A percentile compares a stretch with the other conserved stretches of the same genome.
Conservation (phyloP, 257 asterid genomes). For the Scutellaria galericulata region DNA sequence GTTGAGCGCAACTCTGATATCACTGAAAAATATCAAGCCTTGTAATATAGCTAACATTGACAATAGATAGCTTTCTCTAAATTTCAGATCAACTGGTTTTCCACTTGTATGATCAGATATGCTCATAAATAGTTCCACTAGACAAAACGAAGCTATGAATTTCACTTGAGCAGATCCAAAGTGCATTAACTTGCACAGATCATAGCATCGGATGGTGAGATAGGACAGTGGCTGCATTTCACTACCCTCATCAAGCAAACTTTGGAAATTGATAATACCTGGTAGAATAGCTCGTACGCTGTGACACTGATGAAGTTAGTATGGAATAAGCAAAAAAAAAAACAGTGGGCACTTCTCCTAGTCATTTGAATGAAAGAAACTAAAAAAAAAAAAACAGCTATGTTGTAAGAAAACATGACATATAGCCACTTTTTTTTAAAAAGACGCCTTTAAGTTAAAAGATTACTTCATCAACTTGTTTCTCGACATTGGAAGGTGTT, state of each 20-base stretch:
- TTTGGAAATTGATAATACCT: slow-evolving; percentile 53
- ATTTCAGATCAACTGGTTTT: slow-evolving; percentile 45
- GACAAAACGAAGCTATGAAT: slow-evolving; percentile 71
- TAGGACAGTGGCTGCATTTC: slow-evolving; percentile 48
- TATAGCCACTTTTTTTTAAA: no score
- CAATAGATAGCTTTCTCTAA: slow-evolving; percentile 52
- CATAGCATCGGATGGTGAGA: slow-evolving; percentile 68
- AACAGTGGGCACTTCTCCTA: background rate
- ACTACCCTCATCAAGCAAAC: slow-evolving; percentile 48
- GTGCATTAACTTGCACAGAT: slow-evolving; percentile 83
- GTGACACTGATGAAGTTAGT: slow-evolving; percentile 43
- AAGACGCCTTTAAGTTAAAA: no score
- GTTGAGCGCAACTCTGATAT: slow-evolving; percentile 61
- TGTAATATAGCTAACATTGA: slow-evolving; percentile 66
- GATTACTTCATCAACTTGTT: no score
- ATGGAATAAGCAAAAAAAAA: slow-evolving; percentile 2
- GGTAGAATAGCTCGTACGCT: slow-evolving; percentile 70
- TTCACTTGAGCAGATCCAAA: slow-evolving; percentile 75
- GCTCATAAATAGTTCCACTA: slow-evolving; percentile 65
- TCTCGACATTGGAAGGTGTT: no score
- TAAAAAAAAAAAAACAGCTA: background rate
- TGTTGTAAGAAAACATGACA: background rate
- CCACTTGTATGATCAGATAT: slow-evolving; percentile 43
- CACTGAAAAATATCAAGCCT: slow-evolving; percentile 71
- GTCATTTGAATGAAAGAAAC: no score